Conservation (phyloP, 129 eudicot genomes). For the Flaveria ramosissima region DNA sequence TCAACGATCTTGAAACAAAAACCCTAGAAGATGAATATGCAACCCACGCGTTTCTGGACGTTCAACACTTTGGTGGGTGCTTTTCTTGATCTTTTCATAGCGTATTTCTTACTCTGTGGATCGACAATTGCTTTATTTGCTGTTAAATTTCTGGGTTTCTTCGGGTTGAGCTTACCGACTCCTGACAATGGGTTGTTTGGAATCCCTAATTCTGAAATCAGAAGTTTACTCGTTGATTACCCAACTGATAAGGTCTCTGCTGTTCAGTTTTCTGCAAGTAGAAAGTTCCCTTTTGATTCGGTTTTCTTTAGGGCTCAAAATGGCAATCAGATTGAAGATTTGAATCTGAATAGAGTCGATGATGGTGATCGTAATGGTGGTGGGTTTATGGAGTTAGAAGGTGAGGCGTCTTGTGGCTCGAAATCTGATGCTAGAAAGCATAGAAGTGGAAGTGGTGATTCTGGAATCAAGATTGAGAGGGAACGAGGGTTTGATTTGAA, state of each 20-base stretch:
- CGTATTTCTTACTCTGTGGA: slow-evolving; percentile 77
- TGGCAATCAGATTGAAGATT: slow-evolving; percentile 17
- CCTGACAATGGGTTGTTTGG: slow-evolving; percentile 56
- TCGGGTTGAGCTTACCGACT: slow-evolving; percentile 71
- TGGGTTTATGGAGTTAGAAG: slow-evolving; percentile 48
- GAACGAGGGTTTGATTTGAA: slow-evolving; percentile 60
- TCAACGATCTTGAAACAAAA: not conserved
- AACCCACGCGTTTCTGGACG: slow-evolving; percentile 52
- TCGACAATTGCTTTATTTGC: slow-evolving; percentile 61
- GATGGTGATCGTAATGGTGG: slow-evolving; percentile 23
- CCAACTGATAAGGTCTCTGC: slow-evolving; percentile 56
- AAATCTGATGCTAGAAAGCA: slow-evolving; percentile 45
- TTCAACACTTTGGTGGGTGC: slow-evolving; percentile 69
- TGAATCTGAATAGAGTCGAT: slow-evolving; percentile 26
- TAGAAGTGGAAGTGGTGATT: slow-evolving; percentile 27
- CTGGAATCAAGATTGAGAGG: slow-evolving; percentile 16
- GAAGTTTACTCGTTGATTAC: slow-evolving; percentile 54
- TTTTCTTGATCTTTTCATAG: slow-evolving; percentile 84
- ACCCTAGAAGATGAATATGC: slow-evolving; percentile 59
- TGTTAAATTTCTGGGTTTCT: slow-evolving; percentile 58
- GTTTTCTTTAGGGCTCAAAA: slow-evolving; percentile 29
- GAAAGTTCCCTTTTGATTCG: slow-evolving; percentile 71
- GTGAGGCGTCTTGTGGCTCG: slow-evolving; percentile 76
- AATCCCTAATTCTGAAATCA: slow-evolving; percentile 36
- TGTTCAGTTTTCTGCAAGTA: slow-evolving; percentile 58